Evolutionary conservation across 2,329 filamentous ascomycete genomes (phyloP).

Genomic region (Colletotrichum sp.): DNA sequence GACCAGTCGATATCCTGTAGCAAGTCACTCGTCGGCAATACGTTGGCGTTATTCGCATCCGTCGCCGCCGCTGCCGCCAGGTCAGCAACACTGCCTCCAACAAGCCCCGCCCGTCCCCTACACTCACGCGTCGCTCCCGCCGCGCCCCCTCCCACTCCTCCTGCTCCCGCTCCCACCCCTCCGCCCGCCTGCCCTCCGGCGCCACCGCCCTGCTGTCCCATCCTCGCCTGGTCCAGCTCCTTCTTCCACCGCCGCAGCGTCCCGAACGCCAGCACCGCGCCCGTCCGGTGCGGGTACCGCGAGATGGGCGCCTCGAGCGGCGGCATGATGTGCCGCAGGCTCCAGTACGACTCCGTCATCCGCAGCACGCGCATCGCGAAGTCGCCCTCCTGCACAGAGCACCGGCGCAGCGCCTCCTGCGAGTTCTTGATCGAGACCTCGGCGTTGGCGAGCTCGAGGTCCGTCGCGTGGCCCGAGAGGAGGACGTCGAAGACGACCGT

Average conservation of each 20-base stretch:
- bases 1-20: constrained; percentile 55
- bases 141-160: background rate
- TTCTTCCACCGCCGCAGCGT: constrained; percentile 53
- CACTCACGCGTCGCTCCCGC: constrained; percentile 14
- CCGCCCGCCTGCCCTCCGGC: constrained; percentile 9
- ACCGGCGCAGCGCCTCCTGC: constrained; percentile 39
- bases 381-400: constrained; percentile 54
- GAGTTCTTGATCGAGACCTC: constrained; percentile 18
- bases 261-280: constrained; percentile 54
- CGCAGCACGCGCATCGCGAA: constrained; percentile 49
- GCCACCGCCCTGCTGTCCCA: background rate
- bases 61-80: constrained; percentile 7
- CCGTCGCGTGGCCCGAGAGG: constrained; percentile 31
- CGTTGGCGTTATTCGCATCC: background rate
- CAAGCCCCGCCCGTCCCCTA: background rate
- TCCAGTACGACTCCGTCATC: constrained; percentile 57
- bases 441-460: constrained; percentile 18
- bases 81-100: constrained; percentile 15
- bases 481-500: constrained; percentile 40
- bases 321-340: constrained; percentile 40
- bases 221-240: constrained; percentile 39
- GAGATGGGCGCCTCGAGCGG: constrained; percentile 44
- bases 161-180: background rate
- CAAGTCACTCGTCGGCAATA: constrained; percentile 29
- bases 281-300: constrained; percentile 49